Evolutionary conservation across 2,329 filamentous ascomycete species (phyloP).

Genomic region (Westerdykella sp.): DNA sequence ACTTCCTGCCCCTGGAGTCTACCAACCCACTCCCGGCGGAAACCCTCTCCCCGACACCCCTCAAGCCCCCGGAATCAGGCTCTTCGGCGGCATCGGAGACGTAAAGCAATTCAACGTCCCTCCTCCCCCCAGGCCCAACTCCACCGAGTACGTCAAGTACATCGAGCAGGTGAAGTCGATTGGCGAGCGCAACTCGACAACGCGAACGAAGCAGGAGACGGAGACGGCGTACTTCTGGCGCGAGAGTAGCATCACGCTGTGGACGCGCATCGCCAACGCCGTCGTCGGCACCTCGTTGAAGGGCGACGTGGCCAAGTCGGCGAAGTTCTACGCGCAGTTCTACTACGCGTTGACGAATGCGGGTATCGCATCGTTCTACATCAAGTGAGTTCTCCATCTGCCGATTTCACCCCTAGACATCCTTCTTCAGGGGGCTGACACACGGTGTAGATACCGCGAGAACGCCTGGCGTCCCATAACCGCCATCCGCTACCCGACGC

Average conservation of each 20-base stretch:
- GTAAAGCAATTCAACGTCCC: slow-evolving; percentile 17
- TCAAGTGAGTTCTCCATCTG: slow-evolving; percentile 6
- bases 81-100: slow-evolving; percentile 20
- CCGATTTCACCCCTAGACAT: background rate
- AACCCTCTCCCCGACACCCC: slow-evolving; percentile 19
- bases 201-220: slow-evolving; percentile 16
- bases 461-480: slow-evolving; percentile 23
- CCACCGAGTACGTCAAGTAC: slow-evolving; percentile 14
- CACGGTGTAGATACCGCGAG: slow-evolving; percentile 9
- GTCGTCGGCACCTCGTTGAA: slow-evolving; percentile 16
- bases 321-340: slow-evolving; percentile 24
- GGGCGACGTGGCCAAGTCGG: slow-evolving; percentile 16
- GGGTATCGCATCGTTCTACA: slow-evolving; percentile 21
- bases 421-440: background rate
- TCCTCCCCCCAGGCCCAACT: slow-evolving; percentile 14
- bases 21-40: slow-evolving; percentile 20
- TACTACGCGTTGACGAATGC: slow-evolving; percentile 27
- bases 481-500: slow-evolving; percentile 12
- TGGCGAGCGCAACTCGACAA: slow-evolving; percentile 20
- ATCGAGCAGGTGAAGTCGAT: slow-evolving; percentile 18
- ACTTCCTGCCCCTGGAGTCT: slow-evolving; percentile 14
- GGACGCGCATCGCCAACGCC: slow-evolving; percentile 21
- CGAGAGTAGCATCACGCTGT: slow-evolving; percentile 18
- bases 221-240: slow-evolving; percentile 25
- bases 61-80: slow-evolving; percentile 18